Percentiles rank a stretch among this genome's conserved stretches.
These are phyloP conservation scores for Fraxinus pennsylvanica DNA, from an alignment of 257 asterid genomes.

Conservation along the genomic window DNA sequence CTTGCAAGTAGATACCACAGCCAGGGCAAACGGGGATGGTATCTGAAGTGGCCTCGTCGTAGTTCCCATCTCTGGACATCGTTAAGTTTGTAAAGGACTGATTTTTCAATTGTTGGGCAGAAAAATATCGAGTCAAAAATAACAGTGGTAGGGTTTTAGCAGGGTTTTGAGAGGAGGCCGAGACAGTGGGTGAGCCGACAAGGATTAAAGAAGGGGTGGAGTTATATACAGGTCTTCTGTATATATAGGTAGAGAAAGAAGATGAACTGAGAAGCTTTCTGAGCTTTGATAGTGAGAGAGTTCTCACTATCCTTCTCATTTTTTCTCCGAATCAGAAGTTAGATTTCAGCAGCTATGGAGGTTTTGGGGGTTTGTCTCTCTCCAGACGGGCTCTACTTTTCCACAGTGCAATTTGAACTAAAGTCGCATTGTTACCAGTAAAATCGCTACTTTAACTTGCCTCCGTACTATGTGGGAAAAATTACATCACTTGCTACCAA, in stretches of 20 bases:
- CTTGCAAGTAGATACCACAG: constrained; percentile 84
- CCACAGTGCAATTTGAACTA: neutral
- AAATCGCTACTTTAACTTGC: neutral
- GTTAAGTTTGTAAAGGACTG: constrained; percentile 31
- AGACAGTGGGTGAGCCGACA: constrained; percentile 24
- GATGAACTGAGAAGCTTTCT: constrained; percentile 46
- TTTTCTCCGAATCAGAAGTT: neutral
- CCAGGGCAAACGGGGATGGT: constrained; percentile 67
- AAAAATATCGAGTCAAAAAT: constrained; percentile 41
- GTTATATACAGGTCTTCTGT: constrained; percentile 32
- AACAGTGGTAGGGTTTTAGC: constrained; percentile 45
- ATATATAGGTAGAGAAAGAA: constrained; percentile 34
- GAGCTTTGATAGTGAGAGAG: constrained; percentile 54
- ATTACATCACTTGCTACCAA: neutral
- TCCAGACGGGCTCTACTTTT: neutral
- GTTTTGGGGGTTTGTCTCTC: neutral
- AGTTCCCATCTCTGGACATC: constrained; percentile 74
- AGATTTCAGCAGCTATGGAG: neutral
- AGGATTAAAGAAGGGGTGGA: constrained; percentile 16
- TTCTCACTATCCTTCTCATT: constrained; percentile 48
- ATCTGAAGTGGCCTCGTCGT: constrained; percentile 49
- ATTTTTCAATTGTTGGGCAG: constrained; percentile 37
- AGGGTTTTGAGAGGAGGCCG: constrained; percentile 48
- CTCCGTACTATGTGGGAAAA: too few species aligned
- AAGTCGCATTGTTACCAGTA: neutral